Conservation (phyloP, 495 filamentous ascomycete species). For the Penicillium canariense region DNA sequence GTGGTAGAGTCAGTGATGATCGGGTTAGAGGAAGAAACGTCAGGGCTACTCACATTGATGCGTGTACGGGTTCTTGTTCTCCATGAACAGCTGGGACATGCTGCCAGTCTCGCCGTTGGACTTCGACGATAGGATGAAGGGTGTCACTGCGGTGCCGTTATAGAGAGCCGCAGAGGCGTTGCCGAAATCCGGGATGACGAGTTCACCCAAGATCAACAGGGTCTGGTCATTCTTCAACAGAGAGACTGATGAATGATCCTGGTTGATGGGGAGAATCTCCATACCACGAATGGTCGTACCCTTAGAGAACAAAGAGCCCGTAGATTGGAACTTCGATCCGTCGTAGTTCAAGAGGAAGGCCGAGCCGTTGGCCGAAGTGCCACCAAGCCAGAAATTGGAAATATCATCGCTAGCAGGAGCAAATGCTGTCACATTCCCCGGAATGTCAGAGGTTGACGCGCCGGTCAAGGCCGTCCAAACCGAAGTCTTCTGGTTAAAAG, state of each 20-base stretch:
- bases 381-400: constrained; percentile 76
- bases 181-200: constrained; percentile 73
- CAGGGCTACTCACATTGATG: constrained; percentile 43
- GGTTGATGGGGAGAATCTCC: constrained; percentile 70
- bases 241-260: constrained; percentile 61
- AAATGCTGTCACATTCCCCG: constrained; percentile 75
- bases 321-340: constrained; percentile 54
- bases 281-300: constrained; percentile 70
- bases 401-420: constrained; percentile 65
- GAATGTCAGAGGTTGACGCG: constrained; percentile 57
- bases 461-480: constrained; percentile 65
- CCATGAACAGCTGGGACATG: constrained; percentile 74
- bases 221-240: constrained; percentile 63
- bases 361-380: constrained; percentile 61
- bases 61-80: constrained; percentile 66
- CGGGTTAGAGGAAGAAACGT: constrained; percentile 2
- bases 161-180: constrained; percentile 84
- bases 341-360: constrained; percentile 79
- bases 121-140: constrained; percentile 75
- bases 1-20: constrained; percentile 22
- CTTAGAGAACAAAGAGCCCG: constrained; percentile 56
- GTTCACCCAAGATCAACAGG: constrained; percentile 78
- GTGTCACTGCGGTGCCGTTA: constrained; percentile 72
- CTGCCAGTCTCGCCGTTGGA: constrained; percentile 61
- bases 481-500: constrained; percentile 64